Evolutionary conservation across 169 alveolate genomes (phyloP).

Genomic region (Plasmodium adleri): DNA sequence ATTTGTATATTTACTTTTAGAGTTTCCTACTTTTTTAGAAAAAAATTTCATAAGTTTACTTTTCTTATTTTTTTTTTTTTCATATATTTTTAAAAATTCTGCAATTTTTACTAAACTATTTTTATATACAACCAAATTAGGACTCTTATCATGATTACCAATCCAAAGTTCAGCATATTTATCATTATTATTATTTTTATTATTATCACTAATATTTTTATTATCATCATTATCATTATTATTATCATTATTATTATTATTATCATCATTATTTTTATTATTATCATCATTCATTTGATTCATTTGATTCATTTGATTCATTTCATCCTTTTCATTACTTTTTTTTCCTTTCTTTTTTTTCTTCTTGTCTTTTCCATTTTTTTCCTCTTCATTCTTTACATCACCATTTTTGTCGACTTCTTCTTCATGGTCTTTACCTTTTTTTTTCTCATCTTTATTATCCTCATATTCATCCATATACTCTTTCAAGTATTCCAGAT

Average conservation of each 20-base stretch:
- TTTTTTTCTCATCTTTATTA: not conserved
- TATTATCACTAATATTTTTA: not conserved
- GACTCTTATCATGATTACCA: constrained; percentile 83
- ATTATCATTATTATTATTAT: not conserved
- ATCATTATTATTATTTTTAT: not conserved
- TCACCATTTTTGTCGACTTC: not conserved
- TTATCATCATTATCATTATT: not conserved
- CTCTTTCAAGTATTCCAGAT: constrained; percentile 29
- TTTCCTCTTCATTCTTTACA: not conserved
- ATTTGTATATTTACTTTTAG: not conserved
- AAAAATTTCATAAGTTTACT: constrained; percentile 13
- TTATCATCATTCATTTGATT: not conserved
- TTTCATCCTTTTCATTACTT: not conserved
- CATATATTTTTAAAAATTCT: constrained; percentile 34
- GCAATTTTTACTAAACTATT: constrained; percentile 45
- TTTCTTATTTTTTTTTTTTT: constrained; percentile 35
- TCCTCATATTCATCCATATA: constrained; percentile 9
- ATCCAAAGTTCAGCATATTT: constrained; percentile 85
- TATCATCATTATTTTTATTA: not conserved
- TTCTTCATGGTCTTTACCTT: not conserved
- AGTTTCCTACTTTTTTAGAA: constrained; percentile 21
- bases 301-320: not conserved
- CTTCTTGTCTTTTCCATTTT: not conserved
- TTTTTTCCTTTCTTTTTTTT: not conserved
- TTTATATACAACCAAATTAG: constrained; percentile 63